Evolutionary conservation across 106 monocot species (phyloP).

Genomic region (Dendrobium catenatum): DNA sequence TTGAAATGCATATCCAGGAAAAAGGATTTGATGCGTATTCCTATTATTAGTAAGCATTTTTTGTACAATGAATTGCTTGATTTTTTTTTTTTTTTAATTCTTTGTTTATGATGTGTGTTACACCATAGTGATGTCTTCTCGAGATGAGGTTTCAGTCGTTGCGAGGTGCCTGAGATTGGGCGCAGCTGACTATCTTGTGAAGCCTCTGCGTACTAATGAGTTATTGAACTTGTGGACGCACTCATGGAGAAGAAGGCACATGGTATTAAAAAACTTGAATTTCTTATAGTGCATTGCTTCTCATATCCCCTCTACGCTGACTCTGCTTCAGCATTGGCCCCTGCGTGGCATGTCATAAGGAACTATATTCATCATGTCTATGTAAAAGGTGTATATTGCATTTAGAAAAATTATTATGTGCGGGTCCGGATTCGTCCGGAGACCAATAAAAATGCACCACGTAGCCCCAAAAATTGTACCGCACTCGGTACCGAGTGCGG

Average conservation of each 20-base stretch:
- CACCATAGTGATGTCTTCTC: constrained; percentile 56
- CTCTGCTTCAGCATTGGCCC: not conserved
- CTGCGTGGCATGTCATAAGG: not conserved
- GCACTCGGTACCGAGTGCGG: too few relatives aligned
- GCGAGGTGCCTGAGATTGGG: constrained; percentile 70
- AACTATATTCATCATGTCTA: too few relatives aligned
- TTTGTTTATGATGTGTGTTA: not conserved
- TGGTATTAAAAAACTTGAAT: constrained; percentile 24
- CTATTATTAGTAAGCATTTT: constrained; percentile 51
- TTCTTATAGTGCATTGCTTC: not conserved
- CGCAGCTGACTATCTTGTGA: constrained; percentile 73
- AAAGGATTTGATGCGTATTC: constrained; percentile 51
- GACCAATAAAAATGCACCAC: too few relatives aligned
- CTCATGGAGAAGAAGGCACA: constrained; percentile 67
- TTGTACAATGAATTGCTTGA: not conserved
- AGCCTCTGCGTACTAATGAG: constrained; percentile 68
- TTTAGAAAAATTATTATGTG: too few relatives aligned
- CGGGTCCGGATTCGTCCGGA: too few relatives aligned
- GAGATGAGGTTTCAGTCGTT: constrained; percentile 68
- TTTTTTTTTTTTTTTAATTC: not conserved
- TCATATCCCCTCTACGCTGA: too few relatives aligned
- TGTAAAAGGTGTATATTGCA: not conserved
- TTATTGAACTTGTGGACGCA: constrained; percentile 72
- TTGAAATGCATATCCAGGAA: constrained; percentile 51
- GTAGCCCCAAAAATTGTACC: too few relatives aligned